Base-by-base conservation (phyloP, 164 flowering plant species). In the Litsea cubeba region DNA sequence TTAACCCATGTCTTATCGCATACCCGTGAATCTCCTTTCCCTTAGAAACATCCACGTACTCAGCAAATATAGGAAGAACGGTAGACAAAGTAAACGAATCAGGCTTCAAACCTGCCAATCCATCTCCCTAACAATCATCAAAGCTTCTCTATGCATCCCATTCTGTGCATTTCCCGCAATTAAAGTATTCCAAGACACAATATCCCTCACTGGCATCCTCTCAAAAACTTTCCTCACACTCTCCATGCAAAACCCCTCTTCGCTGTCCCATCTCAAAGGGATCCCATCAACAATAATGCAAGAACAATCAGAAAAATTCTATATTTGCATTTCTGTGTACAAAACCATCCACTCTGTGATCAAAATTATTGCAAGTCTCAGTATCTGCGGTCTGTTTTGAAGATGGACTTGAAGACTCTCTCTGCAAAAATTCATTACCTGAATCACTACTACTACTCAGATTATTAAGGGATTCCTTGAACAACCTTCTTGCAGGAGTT, bases 21-120 rank as follows among this genome's bases (percentile, higher is more conserved):
- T 86, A 95, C 0, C 91, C 95, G 77, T 93, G 99, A 71, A 90
- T 88, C 83, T 90, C 97, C 82, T 88, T 91, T 71, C 99, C 98
- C 76, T 82, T 88, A n/a, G 24, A 63, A 51, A 85, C 76, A 81
- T 91, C 87, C 12, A 85, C 90, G 72, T 80, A 73, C 32, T 89
- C 88, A 2, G 98, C 84, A 82, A 89, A 89, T 65, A 90, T 80
- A 12, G 97, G 99, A 72, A 95, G 91, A 8, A 93, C 77, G 68
- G 87, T 88, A 1, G 97, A 90, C 72, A 93, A 79, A 62, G 96
- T 91, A 77, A 86, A 91, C 18, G 89, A 79, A 80, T 93, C 97
- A 2, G 97, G 97, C 81, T 87, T 90, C 84, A 91, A 64, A 50
- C 81, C 73, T 11, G 82, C 83, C 65, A 71, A 65, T 28, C 92